Base-by-base conservation (phyloP, 164 flowering plant genomes). In the Macadamia integrifolia region DNA sequence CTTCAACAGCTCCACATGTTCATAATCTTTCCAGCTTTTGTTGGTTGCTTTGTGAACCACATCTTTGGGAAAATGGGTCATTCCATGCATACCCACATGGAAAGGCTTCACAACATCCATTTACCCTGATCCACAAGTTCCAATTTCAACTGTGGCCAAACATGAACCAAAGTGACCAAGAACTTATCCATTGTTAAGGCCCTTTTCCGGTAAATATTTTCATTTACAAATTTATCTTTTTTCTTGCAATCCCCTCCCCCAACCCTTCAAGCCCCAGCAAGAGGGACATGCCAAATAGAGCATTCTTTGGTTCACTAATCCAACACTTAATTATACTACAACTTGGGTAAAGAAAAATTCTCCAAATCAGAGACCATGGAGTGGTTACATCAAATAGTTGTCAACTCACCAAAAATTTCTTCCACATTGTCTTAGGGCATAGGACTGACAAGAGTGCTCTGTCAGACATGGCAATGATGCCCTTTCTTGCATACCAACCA, bases 381-480 rank as follows among this genome's bases (percentile, higher is more conserved):
- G 17, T 12, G 32, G 18, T 15, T 23, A 46, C 50, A 8, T 3
- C 8, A 8, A 11, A 46, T 9, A 46, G 50, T 9, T 3, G 7
- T 46, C 50, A 14, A 60, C n/a, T 10, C 40, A 60, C n/a, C 12
- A 30, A 46, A 14, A 48, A 0, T 55, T 68, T 48, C 58, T 14
- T 59, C 23, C 57, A 31, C 10, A 49, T 48, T 13, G 17, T 40
- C 56, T 14, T 32, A 15, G 11, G 10, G 44, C 23, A 29, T 17
- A 15, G 57, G 18, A 59, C 40, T 48, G 64, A 31, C 17, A 65
- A 11, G 23, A 50, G 3, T 17, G 59, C 42, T 71, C 59, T 50
- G 40, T 68, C 23, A 65, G 65, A 65, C 40, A 58, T 61, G 42
- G 28, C 23, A 44, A 71, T 71, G 58, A 65, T 52, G 40, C 46